These are phyloP conservation scores for Trapa bicornis DNA, from an alignment of 345 rosid genomes.

Conservation along the genomic window DNA sequence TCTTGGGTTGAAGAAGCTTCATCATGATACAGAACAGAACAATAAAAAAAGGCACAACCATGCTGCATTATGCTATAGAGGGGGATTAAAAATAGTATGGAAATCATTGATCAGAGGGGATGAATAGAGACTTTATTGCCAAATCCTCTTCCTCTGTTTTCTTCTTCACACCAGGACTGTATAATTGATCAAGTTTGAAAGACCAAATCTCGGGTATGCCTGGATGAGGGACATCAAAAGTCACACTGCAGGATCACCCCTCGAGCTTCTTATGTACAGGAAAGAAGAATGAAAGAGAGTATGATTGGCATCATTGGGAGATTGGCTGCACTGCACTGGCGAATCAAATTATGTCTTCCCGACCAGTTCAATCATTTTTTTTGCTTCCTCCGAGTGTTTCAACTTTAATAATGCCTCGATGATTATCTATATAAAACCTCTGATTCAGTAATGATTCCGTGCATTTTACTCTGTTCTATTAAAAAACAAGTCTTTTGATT, in stretches of 20 bases:
- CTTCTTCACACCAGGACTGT: neutral
- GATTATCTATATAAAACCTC: neutral
- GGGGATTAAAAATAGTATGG: neutral
- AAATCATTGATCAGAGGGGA: neutral
- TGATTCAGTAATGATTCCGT: neutral
- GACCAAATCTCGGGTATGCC: neutral
- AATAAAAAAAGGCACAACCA: slow-evolving; percentile 6
- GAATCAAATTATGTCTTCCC: neutral
- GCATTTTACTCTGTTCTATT: neutral
- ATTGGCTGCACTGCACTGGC: neutral
- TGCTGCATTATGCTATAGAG: neutral
- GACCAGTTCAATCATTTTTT: slow-evolving; percentile 1
- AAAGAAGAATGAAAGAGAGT: neutral
- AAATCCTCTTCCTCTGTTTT: neutral
- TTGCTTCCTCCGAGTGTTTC: neutral
- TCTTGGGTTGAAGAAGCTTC: slow-evolving; percentile 19
- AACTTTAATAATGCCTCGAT: neutral
- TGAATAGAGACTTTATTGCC: neutral
- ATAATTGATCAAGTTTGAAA: neutral
- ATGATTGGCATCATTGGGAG: neutral
- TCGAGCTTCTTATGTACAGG: too few relatives aligned
- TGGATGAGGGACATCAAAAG: neutral
- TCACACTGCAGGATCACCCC: too few relatives aligned
- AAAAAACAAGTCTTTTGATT: neutral
- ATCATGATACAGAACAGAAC: slow-evolving; percentile 10